Percentiles rank a stretch among this genome's conserved stretches.
phyloP scores from a whole-genome alignment of 495 filamentous ascomycete species.

The Penicillium diatomitis region DNA sequence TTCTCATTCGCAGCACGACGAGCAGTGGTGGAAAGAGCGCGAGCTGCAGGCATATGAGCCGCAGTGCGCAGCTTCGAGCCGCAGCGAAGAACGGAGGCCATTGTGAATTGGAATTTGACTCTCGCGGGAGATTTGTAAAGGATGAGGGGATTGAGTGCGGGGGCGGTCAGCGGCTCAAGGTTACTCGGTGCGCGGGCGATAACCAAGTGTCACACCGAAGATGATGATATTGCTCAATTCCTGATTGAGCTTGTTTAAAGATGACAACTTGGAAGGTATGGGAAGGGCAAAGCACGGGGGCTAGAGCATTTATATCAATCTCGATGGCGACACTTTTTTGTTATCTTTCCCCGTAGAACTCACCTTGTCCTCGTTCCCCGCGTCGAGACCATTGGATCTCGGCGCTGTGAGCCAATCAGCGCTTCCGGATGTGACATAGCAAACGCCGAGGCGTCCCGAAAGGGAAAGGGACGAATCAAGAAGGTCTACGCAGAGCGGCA shows the following conservation, averaged over 20 bases:
- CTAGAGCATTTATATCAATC: conserved; percentile 15
- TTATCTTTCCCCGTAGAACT: conserved; percentile 9
- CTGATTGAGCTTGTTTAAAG: too few species aligned
- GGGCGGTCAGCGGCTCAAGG: conserved; percentile 5
- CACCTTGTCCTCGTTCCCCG: conserved; percentile 12
- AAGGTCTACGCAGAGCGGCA: conserved; percentile 17
- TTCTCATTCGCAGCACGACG: conserved; percentile 35
- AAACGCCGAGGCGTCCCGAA: conserved; percentile 14
- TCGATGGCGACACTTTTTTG: not conserved
- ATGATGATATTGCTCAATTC: too few species aligned
- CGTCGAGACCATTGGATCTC: conserved; percentile 17
- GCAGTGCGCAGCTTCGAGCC: conserved; percentile 32
- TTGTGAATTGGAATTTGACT: conserved; percentile 15
- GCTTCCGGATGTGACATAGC: not conserved
- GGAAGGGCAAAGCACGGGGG: conserved; percentile 4
- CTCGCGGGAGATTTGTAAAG: not conserved
- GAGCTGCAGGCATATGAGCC: conserved; percentile 28
- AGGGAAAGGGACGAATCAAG: conserved; percentile 14
- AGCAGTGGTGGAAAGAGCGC: conserved; percentile 34
- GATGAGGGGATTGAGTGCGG: conserved; percentile 4
- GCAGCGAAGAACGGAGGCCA: conserved; percentile 38
- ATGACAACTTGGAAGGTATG: too few species aligned
- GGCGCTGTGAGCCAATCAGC: conserved; percentile 16
- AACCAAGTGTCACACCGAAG: not conserved
- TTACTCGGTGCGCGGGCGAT: not conserved